These are phyloP conservation scores for Fagus crenata DNA, from an alignment of 306 rosid genomes.

Conservation along the genomic window DNA sequence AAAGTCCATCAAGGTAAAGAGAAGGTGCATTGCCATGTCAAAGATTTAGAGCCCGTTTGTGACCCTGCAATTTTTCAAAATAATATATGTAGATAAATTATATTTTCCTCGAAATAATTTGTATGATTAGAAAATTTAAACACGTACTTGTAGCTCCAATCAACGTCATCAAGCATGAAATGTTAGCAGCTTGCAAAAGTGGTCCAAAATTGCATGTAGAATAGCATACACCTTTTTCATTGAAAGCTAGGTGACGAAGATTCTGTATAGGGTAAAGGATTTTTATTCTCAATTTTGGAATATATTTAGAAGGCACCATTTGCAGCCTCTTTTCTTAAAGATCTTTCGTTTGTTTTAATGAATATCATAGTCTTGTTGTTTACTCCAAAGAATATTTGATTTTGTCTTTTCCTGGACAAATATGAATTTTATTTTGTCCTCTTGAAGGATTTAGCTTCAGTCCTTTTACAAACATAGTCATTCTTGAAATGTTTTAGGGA, in stretches of 20 bases:
- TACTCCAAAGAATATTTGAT: neutral
- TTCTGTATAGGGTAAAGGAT: neutral
- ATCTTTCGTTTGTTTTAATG: neutral
- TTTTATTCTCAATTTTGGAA: neutral
- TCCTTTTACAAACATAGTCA: no score
- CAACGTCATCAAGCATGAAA: neutral
- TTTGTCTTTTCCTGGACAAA: no score
- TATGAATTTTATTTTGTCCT: no score
- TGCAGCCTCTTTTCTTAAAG: no score
- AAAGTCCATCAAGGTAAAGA: no score
- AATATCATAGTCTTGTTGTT: neutral
- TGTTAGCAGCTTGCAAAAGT: neutral
- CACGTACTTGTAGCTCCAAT: neutral
- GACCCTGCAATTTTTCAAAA: no score
- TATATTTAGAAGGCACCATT: neutral
- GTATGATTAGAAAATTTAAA: neutral
- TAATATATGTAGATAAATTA: neutral
- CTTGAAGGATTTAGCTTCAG: no score
- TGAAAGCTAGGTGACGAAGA: constrained; percentile 13
- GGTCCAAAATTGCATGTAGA: constrained; percentile 9
- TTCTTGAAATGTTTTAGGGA: neutral
- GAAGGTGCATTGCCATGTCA: no score
- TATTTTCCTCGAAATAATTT: neutral
- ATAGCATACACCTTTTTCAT: neutral
- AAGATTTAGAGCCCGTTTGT: no score